phyloP scores from a whole-genome alignment of 148 eudicot genomes.

The Persicaria tinctoria region DNA sequence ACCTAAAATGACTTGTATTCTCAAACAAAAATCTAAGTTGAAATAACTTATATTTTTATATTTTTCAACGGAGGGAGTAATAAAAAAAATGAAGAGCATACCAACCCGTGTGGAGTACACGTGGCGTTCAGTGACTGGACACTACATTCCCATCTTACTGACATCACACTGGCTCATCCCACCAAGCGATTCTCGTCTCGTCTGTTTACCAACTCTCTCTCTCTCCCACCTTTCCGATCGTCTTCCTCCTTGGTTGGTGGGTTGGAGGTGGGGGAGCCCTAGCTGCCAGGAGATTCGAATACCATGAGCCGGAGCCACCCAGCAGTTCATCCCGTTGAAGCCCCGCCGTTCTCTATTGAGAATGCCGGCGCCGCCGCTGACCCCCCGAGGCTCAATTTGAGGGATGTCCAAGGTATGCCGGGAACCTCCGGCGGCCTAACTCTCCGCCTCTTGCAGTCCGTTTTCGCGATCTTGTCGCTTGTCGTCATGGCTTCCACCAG shows the following conservation, averaged over 20 bases:
- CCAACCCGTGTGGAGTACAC: not conserved
- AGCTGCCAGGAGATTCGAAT: not conserved
- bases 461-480: slow-evolving; percentile 14
- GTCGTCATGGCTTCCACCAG: slow-evolving; percentile 18
- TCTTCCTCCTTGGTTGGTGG: slow-evolving; percentile 3
- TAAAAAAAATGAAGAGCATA: not conserved
- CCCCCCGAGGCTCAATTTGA: slow-evolving; percentile 13
- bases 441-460: slow-evolving; percentile 16
- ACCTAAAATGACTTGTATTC: too few species aligned
- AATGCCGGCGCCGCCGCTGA: slow-evolving; percentile 4
- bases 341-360: slow-evolving; percentile 14
- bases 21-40: too few species aligned
- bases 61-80: not conserved
- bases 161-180: not conserved
- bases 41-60: too few species aligned
- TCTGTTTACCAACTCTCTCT: slow-evolving; percentile 5
- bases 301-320: slow-evolving; percentile 18
- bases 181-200: not conserved
- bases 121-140: slow-evolving; percentile 5
- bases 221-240: not conserved
- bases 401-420: slow-evolving; percentile 22
- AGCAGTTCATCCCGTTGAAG: slow-evolving; percentile 19
- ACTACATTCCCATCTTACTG: not conserved
- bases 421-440: slow-evolving; percentile 20
- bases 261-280: not conserved